Conservation (phyloP, 1,284 basidiomycete species). For the Microbotryum intermedium region DNA sequence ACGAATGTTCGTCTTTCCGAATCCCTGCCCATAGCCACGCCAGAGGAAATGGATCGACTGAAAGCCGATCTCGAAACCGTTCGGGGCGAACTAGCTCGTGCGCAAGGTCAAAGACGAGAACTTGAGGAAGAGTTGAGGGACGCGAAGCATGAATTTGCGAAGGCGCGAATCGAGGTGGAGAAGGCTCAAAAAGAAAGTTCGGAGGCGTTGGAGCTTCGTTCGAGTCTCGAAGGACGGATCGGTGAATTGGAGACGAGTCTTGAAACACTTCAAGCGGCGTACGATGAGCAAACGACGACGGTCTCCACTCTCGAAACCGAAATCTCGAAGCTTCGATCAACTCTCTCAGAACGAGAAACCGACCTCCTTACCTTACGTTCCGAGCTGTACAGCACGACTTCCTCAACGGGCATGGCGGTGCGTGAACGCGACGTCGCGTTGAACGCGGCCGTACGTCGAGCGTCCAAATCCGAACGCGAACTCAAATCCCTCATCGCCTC, state of each 20-base stretch:
- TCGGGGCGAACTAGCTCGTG: slow-evolving; percentile 6
- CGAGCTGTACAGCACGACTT: slow-evolving; percentile 3
- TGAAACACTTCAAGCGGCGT: not conserved
- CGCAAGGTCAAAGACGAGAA: slow-evolving; percentile 3
- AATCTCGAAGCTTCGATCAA: not conserved
- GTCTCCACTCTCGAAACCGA: not conserved
- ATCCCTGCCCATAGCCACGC: not conserved
- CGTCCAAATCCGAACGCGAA: slow-evolving; percentile 22
- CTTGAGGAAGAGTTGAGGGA: slow-evolving; percentile 19
- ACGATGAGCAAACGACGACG: not conserved
- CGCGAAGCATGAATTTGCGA: slow-evolving; percentile 9
- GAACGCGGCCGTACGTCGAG: slow-evolving; percentile 10
- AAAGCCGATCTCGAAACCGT: slow-evolving; percentile 11
- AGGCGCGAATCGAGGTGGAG: slow-evolving; percentile 6
- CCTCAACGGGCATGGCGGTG: slow-evolving; percentile 1
- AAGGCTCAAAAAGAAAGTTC: not conserved
- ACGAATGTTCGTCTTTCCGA: slow-evolving; percentile 5
- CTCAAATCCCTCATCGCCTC: slow-evolving; percentile 20
- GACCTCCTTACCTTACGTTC: slow-evolving; percentile 1
- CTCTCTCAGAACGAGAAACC: slow-evolving; percentile 9
- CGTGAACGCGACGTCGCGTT: slow-evolving; percentile 13
- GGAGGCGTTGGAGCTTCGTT: slow-evolving; percentile 1
- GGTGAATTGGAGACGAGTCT: not conserved
- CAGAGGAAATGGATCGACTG: not conserved
- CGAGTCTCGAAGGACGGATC: not conserved